Percentiles rank a stretch among this genome's conserved stretches.
These are phyloP conservation scores for Stentor coeruleus DNA, from an alignment of 73 alveolate species.

Conservation along the genomic window DNA sequence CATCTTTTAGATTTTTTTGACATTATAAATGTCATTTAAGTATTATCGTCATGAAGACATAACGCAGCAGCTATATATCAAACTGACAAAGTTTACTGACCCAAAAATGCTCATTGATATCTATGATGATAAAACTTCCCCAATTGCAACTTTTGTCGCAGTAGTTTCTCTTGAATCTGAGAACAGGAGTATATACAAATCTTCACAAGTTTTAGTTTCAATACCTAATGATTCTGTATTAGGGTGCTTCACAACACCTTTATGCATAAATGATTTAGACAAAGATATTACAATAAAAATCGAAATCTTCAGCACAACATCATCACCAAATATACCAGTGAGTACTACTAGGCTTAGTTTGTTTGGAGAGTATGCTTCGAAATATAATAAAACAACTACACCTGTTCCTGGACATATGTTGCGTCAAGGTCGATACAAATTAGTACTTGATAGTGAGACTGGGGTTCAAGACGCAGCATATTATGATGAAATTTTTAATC, in stretches of 20 bases:
- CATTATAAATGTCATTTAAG: not conserved
- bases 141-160: not conserved
- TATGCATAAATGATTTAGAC: not conserved
- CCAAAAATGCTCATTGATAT: not conserved
- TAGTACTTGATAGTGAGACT: not conserved
- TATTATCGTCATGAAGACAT: conserved; percentile 4
- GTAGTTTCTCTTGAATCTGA: not conserved
- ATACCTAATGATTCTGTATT: not conserved
- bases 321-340: not conserved
- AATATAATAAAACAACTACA: not conserved
- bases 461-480: not conserved
- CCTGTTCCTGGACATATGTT: not conserved
- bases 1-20: not conserved
- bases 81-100: not conserved
- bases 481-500: not conserved
- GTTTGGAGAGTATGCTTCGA: not conserved
- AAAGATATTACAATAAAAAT: not conserved
- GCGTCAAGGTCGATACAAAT: conserved; percentile 23
- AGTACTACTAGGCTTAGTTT: not conserved
- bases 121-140: not conserved
- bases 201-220: not conserved
- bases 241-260: not conserved
- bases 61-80: not conserved
- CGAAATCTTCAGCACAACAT: not conserved
- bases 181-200: not conserved